Base-by-base conservation (phyloP, 768 basidiomycete species). In the Leccinum broughii region DNA sequence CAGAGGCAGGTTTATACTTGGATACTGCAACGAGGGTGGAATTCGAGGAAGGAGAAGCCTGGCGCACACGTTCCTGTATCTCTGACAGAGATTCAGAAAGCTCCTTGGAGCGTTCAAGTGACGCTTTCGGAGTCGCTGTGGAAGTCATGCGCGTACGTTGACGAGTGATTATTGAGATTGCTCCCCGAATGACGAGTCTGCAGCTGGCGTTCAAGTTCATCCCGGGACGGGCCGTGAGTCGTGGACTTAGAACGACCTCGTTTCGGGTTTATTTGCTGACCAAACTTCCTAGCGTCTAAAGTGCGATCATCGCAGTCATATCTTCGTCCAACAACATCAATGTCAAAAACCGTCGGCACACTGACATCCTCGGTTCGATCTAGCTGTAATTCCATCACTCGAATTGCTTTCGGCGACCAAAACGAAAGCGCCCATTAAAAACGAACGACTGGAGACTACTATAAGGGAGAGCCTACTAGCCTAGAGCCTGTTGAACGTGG, bases 1-100 rank as follows among this genome's bases (percentile, higher is more conserved):
- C 96, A 9, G 86, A 84, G 4, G 89, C 83, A 5, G 96, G 92
- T 72, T 98, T 98, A 70, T 88, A 84, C 76, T 98, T 98, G 11
- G 94, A 96, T 6, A 98, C 95, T 3, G 95, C 93, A 17, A 98
- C 88, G 13, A 98, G 76, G 4, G 79, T 79, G n/a, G 66, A 55
- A 13, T 58, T 55, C 39, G 70, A 66, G 51, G 72, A 62, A 34
- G 68, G 56, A 39, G 76, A 65, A 32, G 77, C 77, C 53, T 61
- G 62, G 35, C 75, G 66, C 37, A 91, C 80, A 39, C 84, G 81
- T 10, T 71, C 70, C 44, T 77, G 75, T 66, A 90, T 79, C 62
- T 84, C 84, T 3, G 73, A 62, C 3, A 93, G 77, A 17, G 81
- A 80, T 59, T 83, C 78, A 4, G 71, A 70, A 44, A 92, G 74